A percentile compares a stretch with the other conserved stretches of the same genome.
Conservation (phyloP, 2,329 filamentous ascomycete genomes). For the Colletotrichum sp. region DNA sequence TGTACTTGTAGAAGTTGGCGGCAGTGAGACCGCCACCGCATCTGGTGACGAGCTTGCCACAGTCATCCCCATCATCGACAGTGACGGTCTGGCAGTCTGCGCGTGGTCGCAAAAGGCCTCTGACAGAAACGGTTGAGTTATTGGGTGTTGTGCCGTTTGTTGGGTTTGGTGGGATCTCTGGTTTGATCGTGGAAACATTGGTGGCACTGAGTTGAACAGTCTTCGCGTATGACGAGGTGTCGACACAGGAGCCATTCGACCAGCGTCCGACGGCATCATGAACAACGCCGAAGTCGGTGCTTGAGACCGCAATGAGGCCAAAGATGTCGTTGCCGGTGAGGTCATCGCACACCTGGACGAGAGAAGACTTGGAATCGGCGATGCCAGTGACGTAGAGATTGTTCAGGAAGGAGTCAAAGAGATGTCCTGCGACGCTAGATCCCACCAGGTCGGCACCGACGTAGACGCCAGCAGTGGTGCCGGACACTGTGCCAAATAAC, state of each 20-base stretch:
- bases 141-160: background rate
- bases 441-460: constrained; percentile 23
- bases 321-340: constrained; percentile 30
- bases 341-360: constrained; percentile 33
- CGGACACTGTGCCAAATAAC: constrained; percentile 5
- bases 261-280: constrained; percentile 28
- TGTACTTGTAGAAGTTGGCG: constrained; percentile 34
- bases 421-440: background rate
- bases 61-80: constrained; percentile 30
- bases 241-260: constrained; percentile 15
- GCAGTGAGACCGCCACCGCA: constrained; percentile 33
- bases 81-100: constrained; percentile 28
- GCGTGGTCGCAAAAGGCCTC: background rate
- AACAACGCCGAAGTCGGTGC: constrained; percentile 27
- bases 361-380: constrained; percentile 11
- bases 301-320: constrained; percentile 31
- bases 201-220: background rate
- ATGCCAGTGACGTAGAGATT: background rate
- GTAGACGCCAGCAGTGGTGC: constrained; percentile 23
- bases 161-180: constrained; percentile 4
- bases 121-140: background rate
- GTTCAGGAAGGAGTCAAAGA: background rate
- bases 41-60: constrained; percentile 29
- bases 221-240: background rate
- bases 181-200: background rate